Conservation (phyloP, 176 grass and related monocot genomes). For the Carex scoparia region DNA sequence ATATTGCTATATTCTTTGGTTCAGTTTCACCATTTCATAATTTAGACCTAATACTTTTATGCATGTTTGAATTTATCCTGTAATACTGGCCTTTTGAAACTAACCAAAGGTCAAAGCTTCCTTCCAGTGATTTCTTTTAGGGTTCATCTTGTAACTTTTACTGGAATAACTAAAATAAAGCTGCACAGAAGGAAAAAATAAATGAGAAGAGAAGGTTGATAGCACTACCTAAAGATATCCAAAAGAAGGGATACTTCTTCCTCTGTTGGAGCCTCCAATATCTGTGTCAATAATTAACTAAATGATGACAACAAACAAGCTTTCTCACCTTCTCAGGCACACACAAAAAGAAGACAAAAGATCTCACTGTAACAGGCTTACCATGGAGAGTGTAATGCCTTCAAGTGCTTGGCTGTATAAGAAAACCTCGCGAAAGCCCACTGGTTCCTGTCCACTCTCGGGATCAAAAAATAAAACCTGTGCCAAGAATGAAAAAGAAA, state of each 20-base stretch:
- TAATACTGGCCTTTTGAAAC: background rate
- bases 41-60: background rate
- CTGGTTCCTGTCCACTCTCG: slow-evolving; percentile 66
- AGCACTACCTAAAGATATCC: slow-evolving; percentile 71
- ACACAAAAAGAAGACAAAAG: background rate
- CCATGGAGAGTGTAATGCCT: slow-evolving; percentile 98
- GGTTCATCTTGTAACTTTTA: background rate
- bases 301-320: background rate
- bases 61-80: background rate
- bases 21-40: background rate
- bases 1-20: background rate
- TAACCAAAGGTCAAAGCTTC: background rate
- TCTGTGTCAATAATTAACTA: slow-evolving; percentile 48
- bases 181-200: background rate
- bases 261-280: slow-evolving; percentile 88
- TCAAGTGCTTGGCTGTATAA: slow-evolving; percentile 95
- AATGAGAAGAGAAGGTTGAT: background rate
- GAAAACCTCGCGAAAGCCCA: slow-evolving; percentile 85
- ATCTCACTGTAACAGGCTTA: slow-evolving; percentile 39
- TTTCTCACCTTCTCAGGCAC: background rate
- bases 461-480: slow-evolving; percentile 84
- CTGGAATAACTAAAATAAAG: background rate
- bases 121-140: background rate
- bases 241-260: slow-evolving; percentile 90
- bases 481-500: background rate